Conservation (phyloP, 108 stramenopile species). For the Parmales sp. region DNA sequence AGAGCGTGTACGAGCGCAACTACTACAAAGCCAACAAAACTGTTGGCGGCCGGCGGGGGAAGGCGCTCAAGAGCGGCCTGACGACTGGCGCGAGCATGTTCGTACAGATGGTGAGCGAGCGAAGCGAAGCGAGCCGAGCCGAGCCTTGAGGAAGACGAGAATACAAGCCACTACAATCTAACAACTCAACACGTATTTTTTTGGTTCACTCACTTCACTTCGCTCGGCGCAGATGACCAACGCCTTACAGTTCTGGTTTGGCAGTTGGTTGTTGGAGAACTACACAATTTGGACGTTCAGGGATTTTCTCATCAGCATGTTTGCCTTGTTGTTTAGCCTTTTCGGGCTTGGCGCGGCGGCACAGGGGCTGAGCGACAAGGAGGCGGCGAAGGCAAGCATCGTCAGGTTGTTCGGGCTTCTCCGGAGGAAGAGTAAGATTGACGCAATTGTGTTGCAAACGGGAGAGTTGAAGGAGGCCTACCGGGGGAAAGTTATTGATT, state of each 20-base stretch:
- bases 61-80: no score
- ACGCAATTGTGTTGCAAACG: no score
- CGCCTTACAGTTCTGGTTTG: conserved; percentile 57
- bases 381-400: conserved; percentile 40
- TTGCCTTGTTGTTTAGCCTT: conserved; percentile 45
- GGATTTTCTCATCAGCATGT: conserved; percentile 53
- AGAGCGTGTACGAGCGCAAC: no score
- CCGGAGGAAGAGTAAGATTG: neutral
- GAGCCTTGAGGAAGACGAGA: neutral
- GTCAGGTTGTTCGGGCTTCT: conserved; percentile 43
- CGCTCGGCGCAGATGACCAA: neutral
- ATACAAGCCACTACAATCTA: neutral
- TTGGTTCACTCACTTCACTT: neutral
- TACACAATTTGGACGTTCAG: conserved; percentile 29
- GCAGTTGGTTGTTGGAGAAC: conserved; percentile 39
- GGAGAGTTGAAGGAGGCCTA: no score
- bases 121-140: no score
- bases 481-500: no score
- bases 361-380: conserved; percentile 34
- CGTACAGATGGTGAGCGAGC: no score
- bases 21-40: no score
- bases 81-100: no score
- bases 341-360: conserved; percentile 45
- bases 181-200: no score
- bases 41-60: no score